Base-by-base conservation (phyloP, 148 eudicot species). In the Chenopodium berlandieri region DNA sequence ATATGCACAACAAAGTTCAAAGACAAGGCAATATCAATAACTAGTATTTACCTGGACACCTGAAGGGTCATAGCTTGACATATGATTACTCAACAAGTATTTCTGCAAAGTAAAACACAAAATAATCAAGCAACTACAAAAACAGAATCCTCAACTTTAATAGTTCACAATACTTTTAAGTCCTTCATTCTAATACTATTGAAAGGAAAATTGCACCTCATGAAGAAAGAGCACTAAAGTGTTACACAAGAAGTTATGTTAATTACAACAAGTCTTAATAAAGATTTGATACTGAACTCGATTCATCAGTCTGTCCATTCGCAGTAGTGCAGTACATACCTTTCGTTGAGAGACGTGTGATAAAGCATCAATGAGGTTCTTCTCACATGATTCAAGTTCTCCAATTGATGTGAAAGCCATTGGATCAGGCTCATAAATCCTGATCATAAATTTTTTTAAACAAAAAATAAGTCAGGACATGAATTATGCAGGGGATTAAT, bases 351-450 rank as follows among this genome's bases (percentile, higher is more conserved):
- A 37, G 69, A 93, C 88, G 1, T 89, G 91, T 10, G 90, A 82
- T 76, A 91, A 67, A n/a, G 87, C 76, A 22, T 91, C 92, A 81
- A 83, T 72, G 19, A 93, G 88, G 20, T 87, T 79, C 75, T 86
- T 88, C 78, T 90, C 97, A 56, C 86, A 89, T 2, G 92, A 77
- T 78, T 91, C 88, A 40, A 93, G 80, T 44, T 93, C 97, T 31
- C 82, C 88, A 71, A 88, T 20, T n/a, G 90, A 84, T 66, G 91
- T 86, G 60, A 93, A 84, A 4, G 64, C 83, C 76, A 83, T 80
- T 46, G 89, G 86, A 64, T 90, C 90, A 52, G 95, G 95, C 84
- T 93, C 95, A 44, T 85, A 91, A 75, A 83, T 80, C 82, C 92
- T 93, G 81, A 22, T 62, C 9, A 20, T 7, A 9, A 62, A 4